Evolutionary conservation across 441 rosid genomes (phyloP), one percentile per base, ranked within the genome.

Genomic region (Heliophila coronopifolia): DNA sequence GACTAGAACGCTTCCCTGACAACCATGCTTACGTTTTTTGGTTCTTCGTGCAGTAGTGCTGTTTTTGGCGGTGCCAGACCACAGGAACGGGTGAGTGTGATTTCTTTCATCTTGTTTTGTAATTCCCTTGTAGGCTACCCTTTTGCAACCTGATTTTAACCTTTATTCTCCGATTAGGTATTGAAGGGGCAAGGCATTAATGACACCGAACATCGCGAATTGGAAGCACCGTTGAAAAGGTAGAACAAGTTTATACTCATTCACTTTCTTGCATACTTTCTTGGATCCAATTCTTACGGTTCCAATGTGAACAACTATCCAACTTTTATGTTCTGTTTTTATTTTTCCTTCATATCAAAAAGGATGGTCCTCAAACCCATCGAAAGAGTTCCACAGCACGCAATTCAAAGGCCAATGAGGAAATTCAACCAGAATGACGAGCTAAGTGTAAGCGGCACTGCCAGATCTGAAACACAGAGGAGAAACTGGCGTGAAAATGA

Each of bases 11-110:
- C 31, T 54, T 44, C 17, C 43, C 41, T 59, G 43, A 22, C 4
- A 42, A 48, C 15, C n/a, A 8, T 2, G 9, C 60, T 58, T 27
- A 63, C 8, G 2, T 9, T 7, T 45, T 22, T 40, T 42, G 58
- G 37, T 65, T 59, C 38, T 13, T 46, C 56, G 18, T 71, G 81
- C 91, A 87, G 96, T 77, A 70, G 51, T 61, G 62, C 66, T 5
- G 74, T 82, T 44, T 87, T 80, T 70, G 96, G 96, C 14, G 91
- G 86, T 73, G 91, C 91, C 34, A 79, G 83, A 23, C 94, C 94
- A 20, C 70, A 94, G 33, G 96, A 87, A 70, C 61, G 77, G 77
- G 96, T 84, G 46, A 77, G 85, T 66, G 30, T 10, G 3, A 7
- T 58, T 50, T 61, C 24, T 56, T 54, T 9, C 50, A 30, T 57